A percentile compares a stretch with the other conserved stretches of the same genome.
These are phyloP conservation scores for Cyclotella sp. DNA, from an alignment of 108 stramenopile species.

Conservation along the genomic window DNA sequence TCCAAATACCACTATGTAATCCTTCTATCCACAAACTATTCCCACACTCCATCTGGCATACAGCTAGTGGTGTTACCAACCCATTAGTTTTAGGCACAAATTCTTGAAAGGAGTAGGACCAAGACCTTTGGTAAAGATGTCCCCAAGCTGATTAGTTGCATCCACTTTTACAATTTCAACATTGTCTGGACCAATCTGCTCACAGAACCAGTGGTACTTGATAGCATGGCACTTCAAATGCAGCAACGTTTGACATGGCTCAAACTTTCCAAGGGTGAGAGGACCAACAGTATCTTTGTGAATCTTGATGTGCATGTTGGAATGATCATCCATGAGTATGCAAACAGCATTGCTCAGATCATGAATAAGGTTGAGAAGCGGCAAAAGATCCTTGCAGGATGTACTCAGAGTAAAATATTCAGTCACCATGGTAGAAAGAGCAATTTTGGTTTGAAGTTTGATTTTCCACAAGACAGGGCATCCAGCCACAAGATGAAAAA, in stretches of 20 bases:
- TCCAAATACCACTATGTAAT: too few relatives aligned
- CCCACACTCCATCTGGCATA: neutral
- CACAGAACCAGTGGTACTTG: slow-evolving; percentile 9
- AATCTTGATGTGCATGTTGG: slow-evolving; percentile 5
- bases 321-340: neutral
- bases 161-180: neutral
- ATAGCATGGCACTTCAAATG: neutral
- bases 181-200: neutral
- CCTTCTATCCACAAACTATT: too few relatives aligned
- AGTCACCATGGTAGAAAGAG: neutral
- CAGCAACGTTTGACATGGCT: neutral
- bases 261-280: neutral
- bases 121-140: too few relatives aligned
- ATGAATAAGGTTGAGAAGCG: neutral
- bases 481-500: neutral
- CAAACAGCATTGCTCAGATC: neutral
- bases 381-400: neutral
- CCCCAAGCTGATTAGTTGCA: slow-evolving; percentile 1
- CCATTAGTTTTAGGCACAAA: neutral
- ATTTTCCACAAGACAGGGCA: neutral
- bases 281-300: slow-evolving; percentile 6
- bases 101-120: neutral
- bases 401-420: neutral
- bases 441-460: slow-evolving; percentile 1
- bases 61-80: neutral